Base-by-base conservation (phyloP, 257 asterid genomes). In the Nyctanthes arbortristis region DNA sequence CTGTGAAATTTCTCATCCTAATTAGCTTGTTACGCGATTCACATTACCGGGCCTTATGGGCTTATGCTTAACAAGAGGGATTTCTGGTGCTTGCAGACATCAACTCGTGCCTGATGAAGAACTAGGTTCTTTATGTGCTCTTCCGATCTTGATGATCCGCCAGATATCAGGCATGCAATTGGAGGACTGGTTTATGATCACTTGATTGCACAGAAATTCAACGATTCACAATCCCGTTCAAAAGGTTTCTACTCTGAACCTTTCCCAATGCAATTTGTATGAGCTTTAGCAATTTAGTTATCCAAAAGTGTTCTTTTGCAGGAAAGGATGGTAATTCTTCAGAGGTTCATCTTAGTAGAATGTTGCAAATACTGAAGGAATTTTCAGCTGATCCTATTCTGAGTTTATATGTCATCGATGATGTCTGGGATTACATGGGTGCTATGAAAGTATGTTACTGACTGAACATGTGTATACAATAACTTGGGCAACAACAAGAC, bases 101-200 rank as follows among this genome's bases (percentile, higher is more conserved):
- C 96, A 91, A 69, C 97, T 91, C 76, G 96, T 94, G 71, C 99
- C 97, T 45, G 99, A 91, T 80, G 97, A 94, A 74, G 97, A 94
- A 78, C 84, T 94, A 73, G 96, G 99, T 72, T 81, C 99, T 63
- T 83, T 94, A 67, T 94, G 91, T 79, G 99, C 89, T 79, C 79
- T 94, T 74, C 80, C 91, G 72, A 91, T 91, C n/a, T n/a, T 80
- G 97, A 94, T 65, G 97, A 94, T 52, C 97, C 99, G 16, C 95
- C 99, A 47, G 97, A 91, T 32, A 85, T 94, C 69, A 85, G 99
- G 76, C 99, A 84, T 39, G 99, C 99, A 37, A 89, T 93, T 70
- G 99, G 99, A 62, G 95, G 81, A 45, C 85, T 91, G 65, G 99
- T 91, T 67, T 85, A 88, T 84, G 97, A 94, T 81, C 97, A 94